These are phyloP conservation scores for Geotrichum bryndzae DNA, from an alignment of 1,139 yeast genomes.

Conservation along the genomic window DNA sequence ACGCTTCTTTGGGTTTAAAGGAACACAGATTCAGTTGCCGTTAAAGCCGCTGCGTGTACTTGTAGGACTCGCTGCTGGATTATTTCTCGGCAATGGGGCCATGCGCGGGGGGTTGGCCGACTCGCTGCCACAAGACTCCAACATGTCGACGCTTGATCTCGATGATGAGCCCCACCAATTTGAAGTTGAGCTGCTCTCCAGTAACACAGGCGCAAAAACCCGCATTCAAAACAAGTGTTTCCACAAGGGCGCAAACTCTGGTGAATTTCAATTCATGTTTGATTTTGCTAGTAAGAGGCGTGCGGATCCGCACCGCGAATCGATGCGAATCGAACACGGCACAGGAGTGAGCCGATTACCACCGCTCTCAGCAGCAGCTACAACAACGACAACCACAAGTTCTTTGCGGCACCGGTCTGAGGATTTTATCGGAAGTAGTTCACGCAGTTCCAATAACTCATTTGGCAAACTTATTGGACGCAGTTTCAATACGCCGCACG, in stretches of 20 bases:
- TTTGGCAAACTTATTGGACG: conserved; percentile 14
- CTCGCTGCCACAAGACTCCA: too few species aligned
- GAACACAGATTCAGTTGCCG: conserved; percentile 3
- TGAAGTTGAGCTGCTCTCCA: too few species aligned
- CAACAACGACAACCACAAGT: not conserved
- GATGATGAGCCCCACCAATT: too few species aligned
- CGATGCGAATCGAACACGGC: conserved; percentile 2
- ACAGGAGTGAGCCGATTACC: not conserved
- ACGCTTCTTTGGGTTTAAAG: conserved; percentile 4
- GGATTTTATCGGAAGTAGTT: not conserved
- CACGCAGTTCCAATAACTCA: not conserved
- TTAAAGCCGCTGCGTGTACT: not conserved
- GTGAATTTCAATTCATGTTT: conserved; percentile 2
- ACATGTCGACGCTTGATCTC: too few species aligned
- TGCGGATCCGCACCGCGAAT: not conserved
- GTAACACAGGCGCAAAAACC: too few species aligned
- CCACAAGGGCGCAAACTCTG: not conserved
- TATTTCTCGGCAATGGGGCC: too few species aligned
- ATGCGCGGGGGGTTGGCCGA: too few species aligned
- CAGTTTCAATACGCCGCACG: not conserved
- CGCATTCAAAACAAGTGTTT: too few species aligned
- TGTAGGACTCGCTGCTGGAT: not conserved
- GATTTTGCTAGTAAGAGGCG: conserved; percentile 8
- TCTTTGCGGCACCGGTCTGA: not conserved
- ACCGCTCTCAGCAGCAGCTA: not conserved